Conservation (phyloP, 306 rosid species). For the Vigna mungo region DNA sequence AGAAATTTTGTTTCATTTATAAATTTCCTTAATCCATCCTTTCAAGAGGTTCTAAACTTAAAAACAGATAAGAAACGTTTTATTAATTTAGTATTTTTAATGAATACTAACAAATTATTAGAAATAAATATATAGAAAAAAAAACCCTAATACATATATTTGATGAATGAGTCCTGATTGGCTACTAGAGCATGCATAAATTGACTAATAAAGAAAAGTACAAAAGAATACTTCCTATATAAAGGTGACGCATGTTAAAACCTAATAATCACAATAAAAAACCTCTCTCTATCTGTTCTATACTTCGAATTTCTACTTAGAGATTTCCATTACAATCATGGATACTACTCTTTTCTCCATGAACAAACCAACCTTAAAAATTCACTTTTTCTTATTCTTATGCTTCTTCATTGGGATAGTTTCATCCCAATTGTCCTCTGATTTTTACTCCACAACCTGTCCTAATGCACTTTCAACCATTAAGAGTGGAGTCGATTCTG, state of each 20-base stretch:
- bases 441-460: constrained; percentile 60
- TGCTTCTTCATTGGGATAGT: constrained; percentile 38
- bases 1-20: neutral
- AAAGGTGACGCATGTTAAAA: neutral
- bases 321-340: neutral
- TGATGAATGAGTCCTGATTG: neutral
- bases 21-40: neutral
- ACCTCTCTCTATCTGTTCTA: neutral
- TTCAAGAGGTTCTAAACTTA: neutral
- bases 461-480: constrained; percentile 62
- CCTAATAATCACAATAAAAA: neutral
- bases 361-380: constrained; percentile 1
- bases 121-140: neutral
- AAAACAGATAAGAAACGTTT: neutral
- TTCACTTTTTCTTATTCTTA: constrained; percentile 13
- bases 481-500: constrained; percentile 47
- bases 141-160: neutral
- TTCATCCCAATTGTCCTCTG: constrained; percentile 57
- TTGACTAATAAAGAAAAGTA: constrained; percentile 19
- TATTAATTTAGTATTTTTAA: neutral
- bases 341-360: neutral
- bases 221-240: neutral
- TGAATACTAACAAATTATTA: neutral
- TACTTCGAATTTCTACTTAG: neutral
- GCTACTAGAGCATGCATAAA: constrained; percentile 5